A percentile compares a stretch with the other conserved stretches of the same genome.
These are phyloP conservation scores for Sporobolomyces phaffii DNA, from an alignment of 768 basidiomycete species.

Conservation along the genomic window DNA sequence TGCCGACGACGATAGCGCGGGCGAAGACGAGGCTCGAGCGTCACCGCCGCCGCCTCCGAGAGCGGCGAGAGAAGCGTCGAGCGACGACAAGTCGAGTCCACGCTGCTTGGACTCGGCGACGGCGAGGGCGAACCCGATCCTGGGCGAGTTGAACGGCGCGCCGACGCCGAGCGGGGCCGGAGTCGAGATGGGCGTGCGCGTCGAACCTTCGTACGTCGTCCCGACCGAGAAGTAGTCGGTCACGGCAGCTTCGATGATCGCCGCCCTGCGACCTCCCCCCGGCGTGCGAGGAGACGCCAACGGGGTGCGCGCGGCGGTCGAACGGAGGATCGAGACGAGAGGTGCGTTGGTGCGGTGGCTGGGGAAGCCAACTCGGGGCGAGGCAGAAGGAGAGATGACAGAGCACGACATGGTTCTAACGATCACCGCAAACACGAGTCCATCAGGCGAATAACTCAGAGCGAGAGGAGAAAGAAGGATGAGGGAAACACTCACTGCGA, in stretches of 20 bases:
- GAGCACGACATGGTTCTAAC: slow-evolving; percentile 1
- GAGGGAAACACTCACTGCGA: background rate
- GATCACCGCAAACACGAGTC: background rate
- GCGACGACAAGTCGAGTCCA: background rate
- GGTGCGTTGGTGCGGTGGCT: slow-evolving; percentile 13
- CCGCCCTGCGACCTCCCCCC: slow-evolving; percentile 3
- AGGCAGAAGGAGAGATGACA: slow-evolving; percentile 12
- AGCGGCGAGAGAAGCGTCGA: background rate
- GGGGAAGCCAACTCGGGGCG: slow-evolving; percentile 14
- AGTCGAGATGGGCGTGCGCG: slow-evolving; percentile 7
- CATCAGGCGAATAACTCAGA: background rate
- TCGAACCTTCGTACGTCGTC: slow-evolving; percentile 8
- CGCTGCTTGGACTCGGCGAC: background rate
- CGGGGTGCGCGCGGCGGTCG: slow-evolving; percentile 3
- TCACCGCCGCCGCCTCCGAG: background rate
- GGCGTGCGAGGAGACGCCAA: slow-evolving; percentile 18
- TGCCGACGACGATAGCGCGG: background rate
- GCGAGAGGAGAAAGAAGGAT: background rate
- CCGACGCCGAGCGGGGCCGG: slow-evolving; percentile 6
- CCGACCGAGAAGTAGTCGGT: slow-evolving; percentile 21
- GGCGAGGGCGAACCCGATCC: background rate
- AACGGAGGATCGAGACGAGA: slow-evolving; percentile 18
- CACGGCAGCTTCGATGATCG: slow-evolving; percentile 2
- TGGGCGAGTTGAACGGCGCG: slow-evolving; percentile 4
- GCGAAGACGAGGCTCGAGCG: too few species aligned